Base-by-base conservation (phyloP, 805 yeast genomes). In the Cyberlindnera bimundalis region DNA sequence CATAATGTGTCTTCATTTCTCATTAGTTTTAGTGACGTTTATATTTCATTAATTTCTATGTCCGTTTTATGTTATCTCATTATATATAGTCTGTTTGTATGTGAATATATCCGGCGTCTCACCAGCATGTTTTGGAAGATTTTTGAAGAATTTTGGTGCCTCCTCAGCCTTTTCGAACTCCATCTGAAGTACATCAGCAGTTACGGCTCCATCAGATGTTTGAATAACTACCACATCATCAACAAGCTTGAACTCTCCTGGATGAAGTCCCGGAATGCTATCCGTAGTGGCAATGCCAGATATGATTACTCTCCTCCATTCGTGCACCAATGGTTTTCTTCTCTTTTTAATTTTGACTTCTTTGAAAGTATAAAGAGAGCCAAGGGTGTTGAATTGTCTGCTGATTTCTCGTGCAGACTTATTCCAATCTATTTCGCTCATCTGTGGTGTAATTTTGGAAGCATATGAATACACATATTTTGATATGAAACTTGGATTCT, bases 121-220 rank as follows among this genome's bases (percentile, higher is more conserved):
- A 2, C 79, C 76, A 6, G 75, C 61, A 45, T 83, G 62, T 49
- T 78, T 81, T 10, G 50, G 52, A 18, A 79, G 50, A 16, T 69
- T 56, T 4, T 48, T 53, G 45, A 68, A 50, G 52, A 84, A 83
- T 23, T 62, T 64, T 0, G 39, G 25, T 0, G 79, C 71, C 0
- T 53, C 47, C 51, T 81, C 85, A 6, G 62, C 55, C 8, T 62
- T 61, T 45, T 68, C 74, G 16, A 78, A 79, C 58, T 83, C 86
- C 35, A 80, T 67, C 45, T 77, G 81, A 8, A 81, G 41, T 3
- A 35, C 40, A 0, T 54, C 56, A 0, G 65, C 66, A 0, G 59
- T 32, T 1, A 84, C 45, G 12, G 39, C 50, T 0, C 79, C 78
- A 45, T 72, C 75, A 0, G 26, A 6, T 2, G 84, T 72, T 37